Evolutionary conservation across 352 stramenopile genomes (phyloP).

Genomic region (Pythium diclinum): DNA sequence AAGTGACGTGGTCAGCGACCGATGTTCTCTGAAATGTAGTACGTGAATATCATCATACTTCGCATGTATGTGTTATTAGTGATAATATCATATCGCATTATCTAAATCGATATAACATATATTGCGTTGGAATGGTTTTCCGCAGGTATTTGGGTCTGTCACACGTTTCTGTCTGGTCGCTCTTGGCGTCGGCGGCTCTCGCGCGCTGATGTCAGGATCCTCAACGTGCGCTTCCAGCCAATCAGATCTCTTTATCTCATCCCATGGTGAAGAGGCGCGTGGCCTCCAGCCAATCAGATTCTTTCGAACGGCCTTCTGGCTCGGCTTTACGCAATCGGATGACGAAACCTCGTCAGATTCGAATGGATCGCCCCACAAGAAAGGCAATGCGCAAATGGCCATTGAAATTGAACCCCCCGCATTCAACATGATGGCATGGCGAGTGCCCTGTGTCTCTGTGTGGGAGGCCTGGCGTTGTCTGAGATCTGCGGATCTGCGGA

Average conservation of each 20-base stretch:
- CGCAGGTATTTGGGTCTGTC: neutral
- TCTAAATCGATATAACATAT: too few species aligned
- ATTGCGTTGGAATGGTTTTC: neutral
- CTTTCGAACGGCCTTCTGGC: neutral
- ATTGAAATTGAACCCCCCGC: too few species aligned
- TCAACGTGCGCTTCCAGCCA: conserved; percentile 6
- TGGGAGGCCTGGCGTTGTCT: neutral
- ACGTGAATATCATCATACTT: neutral
- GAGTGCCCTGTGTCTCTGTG: too few species aligned
- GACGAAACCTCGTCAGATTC: too few species aligned
- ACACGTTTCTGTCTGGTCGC: neutral
- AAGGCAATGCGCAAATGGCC: neutral
- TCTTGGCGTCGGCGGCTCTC: neutral
- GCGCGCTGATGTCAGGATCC: conserved; percentile 10
- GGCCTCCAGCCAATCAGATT: conserved; percentile 24
- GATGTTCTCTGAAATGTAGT: neutral
- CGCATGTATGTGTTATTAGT: neutral
- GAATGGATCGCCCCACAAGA: too few species aligned
- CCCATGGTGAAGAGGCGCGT: conserved; percentile 16
- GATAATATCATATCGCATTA: neutral
- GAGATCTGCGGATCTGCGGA: neutral
- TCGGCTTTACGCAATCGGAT: neutral
- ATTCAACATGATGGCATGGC: too few species aligned
- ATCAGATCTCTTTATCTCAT: neutral
- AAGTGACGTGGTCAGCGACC: conserved; percentile 9